Percentiles rank a stretch among this genome's conserved stretches.
These are phyloP conservation scores for Bacidia rubella DNA, from an alignment of 495 filamentous ascomycete genomes.

Conservation along the genomic window DNA sequence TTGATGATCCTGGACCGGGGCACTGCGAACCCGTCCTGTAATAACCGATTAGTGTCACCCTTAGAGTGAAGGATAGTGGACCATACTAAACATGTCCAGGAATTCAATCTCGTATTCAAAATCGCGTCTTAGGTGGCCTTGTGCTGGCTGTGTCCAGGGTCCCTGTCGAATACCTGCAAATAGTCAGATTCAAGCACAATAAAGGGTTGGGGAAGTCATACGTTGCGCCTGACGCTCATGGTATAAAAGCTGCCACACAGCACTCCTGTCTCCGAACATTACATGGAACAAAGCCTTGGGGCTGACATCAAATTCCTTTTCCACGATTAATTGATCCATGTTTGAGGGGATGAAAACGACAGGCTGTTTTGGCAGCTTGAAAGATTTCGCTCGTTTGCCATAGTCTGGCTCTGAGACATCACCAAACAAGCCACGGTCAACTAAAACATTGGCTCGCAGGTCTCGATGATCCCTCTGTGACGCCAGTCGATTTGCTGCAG, in stretches of 20 bases:
- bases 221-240: slow-evolving; percentile 69
- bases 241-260: slow-evolving; percentile 84
- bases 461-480: slow-evolving; percentile 33
- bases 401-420: slow-evolving; percentile 26
- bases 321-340: slow-evolving; percentile 55
- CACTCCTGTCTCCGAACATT: slow-evolving; percentile 87
- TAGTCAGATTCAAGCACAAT: slow-evolving; percentile 1
- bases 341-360: slow-evolving; percentile 72
- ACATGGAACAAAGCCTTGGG: slow-evolving; percentile 92
- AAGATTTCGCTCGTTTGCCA: slow-evolving; percentile 47
- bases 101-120: slow-evolving; percentile 69
- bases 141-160: slow-evolving; percentile 62
- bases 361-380: slow-evolving; percentile 71
- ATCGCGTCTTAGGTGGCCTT: slow-evolving; percentile 55
- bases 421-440: slow-evolving; percentile 47
- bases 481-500: slow-evolving; percentile 8
- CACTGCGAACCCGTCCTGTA: slow-evolving; percentile 38
- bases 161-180: slow-evolving; percentile 56
- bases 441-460: slow-evolving; percentile 43
- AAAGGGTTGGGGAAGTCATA: slow-evolving; percentile 26
- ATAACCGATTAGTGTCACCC: not conserved
- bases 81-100: slow-evolving; percentile 48
- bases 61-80: not conserved
- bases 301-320: slow-evolving; percentile 72
- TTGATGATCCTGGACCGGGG: slow-evolving; percentile 61